Evolutionary conservation across 768 basidiomycete genomes (phyloP).

Genomic region (button mushroom (Agaricus bisporus)): DNA sequence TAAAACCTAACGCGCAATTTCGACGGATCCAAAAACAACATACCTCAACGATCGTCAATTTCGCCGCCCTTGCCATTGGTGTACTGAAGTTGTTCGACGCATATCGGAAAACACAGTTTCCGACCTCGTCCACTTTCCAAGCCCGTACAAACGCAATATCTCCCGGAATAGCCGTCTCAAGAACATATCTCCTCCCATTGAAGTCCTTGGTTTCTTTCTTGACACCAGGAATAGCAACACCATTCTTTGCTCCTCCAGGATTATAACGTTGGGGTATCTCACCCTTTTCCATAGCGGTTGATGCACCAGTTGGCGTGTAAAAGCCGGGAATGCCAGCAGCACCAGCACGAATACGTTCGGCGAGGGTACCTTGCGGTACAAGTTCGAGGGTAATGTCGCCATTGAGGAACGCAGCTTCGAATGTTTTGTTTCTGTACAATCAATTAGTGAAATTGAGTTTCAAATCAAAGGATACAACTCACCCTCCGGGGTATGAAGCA

Average conservation of each 20-base stretch:
- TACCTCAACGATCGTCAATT: conserved; percentile 86
- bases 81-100: conserved; percentile 84
- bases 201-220: conserved; percentile 74
- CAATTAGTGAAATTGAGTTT: conserved; percentile 1
- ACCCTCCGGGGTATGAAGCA: conserved; percentile 88
- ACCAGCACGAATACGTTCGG: conserved; percentile 82
- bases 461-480: conserved; percentile 13
- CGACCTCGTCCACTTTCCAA: conserved; percentile 90
- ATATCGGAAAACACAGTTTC: conserved; percentile 90
- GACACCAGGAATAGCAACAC: conserved; percentile 67
- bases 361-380: conserved; percentile 87
- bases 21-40: background rate
- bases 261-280: conserved; percentile 76
- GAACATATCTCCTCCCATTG: conserved; percentile 70
- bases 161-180: conserved; percentile 75
- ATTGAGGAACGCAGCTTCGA: conserved; percentile 74
- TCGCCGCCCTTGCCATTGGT: conserved; percentile 86
- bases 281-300: conserved; percentile 77
- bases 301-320: conserved; percentile 86
- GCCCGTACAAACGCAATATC: conserved; percentile 85
- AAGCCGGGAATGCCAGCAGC: conserved; percentile 93
- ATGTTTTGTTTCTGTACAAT: conserved; percentile 70
- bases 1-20: background rate
- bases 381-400: conserved; percentile 83
- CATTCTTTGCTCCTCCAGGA: conserved; percentile 62